A percentile compares a stretch with the other conserved stretches of the same genome.
These are phyloP conservation scores for Hymenoscyphus scutula DNA, from an alignment of 2,329 filamentous ascomycete genomes.

Conservation along the genomic window DNA sequence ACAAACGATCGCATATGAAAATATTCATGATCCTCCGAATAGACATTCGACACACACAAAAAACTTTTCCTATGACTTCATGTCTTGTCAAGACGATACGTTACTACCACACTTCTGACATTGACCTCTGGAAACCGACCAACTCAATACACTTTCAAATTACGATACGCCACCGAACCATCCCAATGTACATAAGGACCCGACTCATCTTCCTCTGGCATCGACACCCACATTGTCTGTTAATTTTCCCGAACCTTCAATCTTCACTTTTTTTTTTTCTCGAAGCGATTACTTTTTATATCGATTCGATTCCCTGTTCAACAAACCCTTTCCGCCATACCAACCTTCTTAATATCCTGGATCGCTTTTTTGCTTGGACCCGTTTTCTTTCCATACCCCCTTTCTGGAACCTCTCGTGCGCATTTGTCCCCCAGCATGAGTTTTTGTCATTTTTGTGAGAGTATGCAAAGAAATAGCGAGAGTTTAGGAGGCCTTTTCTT, in stretches of 20 bases:
- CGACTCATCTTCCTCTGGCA: neutral
- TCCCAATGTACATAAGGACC: neutral
- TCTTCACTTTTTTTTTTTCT: neutral
- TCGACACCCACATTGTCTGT: neutral
- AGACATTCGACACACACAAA: constrained; percentile 11
- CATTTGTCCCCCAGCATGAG: neutral
- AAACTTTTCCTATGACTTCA: constrained; percentile 20
- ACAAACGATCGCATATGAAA: constrained; percentile 29
- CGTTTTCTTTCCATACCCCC: neutral
- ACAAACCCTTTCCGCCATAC: neutral
- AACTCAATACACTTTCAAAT: constrained; percentile 2
- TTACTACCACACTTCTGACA: neutral
- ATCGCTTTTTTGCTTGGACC: constrained; percentile 6
- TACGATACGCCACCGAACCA: constrained; percentile 1
- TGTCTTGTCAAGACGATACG: constrained; percentile 6
- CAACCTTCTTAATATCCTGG: constrained; percentile 7
- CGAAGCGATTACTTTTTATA: constrained; percentile 4
- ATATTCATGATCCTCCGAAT: constrained; percentile 26
- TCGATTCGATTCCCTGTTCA: constrained; percentile 10
- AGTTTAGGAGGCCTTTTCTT: neutral
- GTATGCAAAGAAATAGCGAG: neutral
- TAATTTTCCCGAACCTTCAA: neutral
- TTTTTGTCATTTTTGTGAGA: neutral
- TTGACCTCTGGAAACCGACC: constrained; percentile 1
- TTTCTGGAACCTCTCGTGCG: neutral